Base-by-base conservation (phyloP, 2,329 filamentous ascomycete species). In the Colletotrichum higginsianum region DNA sequence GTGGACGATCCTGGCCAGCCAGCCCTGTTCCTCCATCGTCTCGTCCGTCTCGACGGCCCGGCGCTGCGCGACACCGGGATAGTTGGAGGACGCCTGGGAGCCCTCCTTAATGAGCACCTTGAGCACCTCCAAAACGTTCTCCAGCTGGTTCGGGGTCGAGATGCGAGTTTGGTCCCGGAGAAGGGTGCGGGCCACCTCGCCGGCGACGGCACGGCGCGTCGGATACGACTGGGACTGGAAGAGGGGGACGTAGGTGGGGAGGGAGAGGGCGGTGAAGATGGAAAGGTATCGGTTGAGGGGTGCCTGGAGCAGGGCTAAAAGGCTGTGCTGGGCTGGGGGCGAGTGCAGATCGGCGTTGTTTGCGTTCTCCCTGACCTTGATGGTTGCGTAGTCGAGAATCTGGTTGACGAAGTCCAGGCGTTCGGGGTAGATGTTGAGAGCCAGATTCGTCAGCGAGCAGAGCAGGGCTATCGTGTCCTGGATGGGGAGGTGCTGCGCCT, bases 261-360 rank as follows among this genome's bases (percentile, higher is more conserved):
- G 88, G 15, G 96, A 93, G 38, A 99, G 86, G 1, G 96, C 96
- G n/a, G 96, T 99, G 79, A 99, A 99, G 52, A 98, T 91, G 6
- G 96, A 98, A 67, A 92, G 89, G 80, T 99, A 99, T 74, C 94
- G 91, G 81, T 94, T 93, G 72, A 98, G 89, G 0, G 96, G 96
- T 9, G 94, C 94, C 76, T 96, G 92, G n/a, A 99, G 89, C 26
- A 99, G 91, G 63, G 92, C 93, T 71, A 98, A 88, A 53, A 99
- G 90, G 77, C 94, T 97, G 76, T 95, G 92, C 83, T 99, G 97
- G 12, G 95, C 93, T 6, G 92, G 90, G 70, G 92, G 89, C 4
- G 95, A 96, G 82, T 98, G 96, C 38, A 99, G 86, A 78, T 99
- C 96, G n/a, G 96, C 92, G 76, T 95, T 98, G 82, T 98, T 98